phyloP scores from a whole-genome alignment of 1,284 basidiomycete genomes.

The Coniferiporia weirii region DNA sequence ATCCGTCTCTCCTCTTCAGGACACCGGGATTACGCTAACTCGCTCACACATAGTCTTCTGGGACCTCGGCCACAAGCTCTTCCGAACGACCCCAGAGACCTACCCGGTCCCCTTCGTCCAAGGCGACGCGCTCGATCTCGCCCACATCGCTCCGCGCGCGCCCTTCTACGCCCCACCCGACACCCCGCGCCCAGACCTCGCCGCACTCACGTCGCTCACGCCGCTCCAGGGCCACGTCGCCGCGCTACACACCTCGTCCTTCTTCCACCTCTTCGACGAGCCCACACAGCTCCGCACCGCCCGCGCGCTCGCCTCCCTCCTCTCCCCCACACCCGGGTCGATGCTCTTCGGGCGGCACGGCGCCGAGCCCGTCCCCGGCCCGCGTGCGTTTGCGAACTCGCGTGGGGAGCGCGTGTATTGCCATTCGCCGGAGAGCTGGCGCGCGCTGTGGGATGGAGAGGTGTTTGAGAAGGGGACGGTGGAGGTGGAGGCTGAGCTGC shows the following conservation, averaged over 20 bases:
- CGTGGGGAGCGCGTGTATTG: conserved; percentile 6
- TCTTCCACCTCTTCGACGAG: conserved; percentile 50
- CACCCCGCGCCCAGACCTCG: conserved; percentile 29
- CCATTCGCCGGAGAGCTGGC: conserved; percentile 17
- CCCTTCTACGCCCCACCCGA: conserved; percentile 26
- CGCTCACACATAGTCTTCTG: conserved; percentile 19
- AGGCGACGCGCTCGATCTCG: conserved; percentile 23
- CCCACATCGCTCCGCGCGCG: conserved; percentile 28
- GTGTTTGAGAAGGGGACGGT: conserved; percentile 17
- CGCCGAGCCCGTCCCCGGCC: conserved; percentile 25
- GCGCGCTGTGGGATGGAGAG: conserved; percentile 16
- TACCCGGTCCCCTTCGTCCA: conserved; percentile 23
- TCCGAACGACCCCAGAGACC: conserved; percentile 19
- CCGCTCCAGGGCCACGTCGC: conserved; percentile 41
- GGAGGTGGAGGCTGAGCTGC: conserved; percentile 11
- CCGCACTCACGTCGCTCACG: conserved; percentile 33
- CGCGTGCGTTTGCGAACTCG: conserved; percentile 12
- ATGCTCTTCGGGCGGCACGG: conserved; percentile 33
- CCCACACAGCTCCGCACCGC: conserved; percentile 39
- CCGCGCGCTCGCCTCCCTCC: conserved; percentile 33
- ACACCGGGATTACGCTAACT: neutral
- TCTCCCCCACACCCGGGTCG: conserved; percentile 34
- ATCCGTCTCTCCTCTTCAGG: neutral
- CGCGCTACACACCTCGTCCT: conserved; percentile 41
- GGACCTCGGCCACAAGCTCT: conserved; percentile 25